Percentiles rank a stretch among this genome's conserved stretches.
phyloP scores from a whole-genome alignment of 2,329 filamentous ascomycete genomes.

The Cylindrodendrum hubeiense region DNA sequence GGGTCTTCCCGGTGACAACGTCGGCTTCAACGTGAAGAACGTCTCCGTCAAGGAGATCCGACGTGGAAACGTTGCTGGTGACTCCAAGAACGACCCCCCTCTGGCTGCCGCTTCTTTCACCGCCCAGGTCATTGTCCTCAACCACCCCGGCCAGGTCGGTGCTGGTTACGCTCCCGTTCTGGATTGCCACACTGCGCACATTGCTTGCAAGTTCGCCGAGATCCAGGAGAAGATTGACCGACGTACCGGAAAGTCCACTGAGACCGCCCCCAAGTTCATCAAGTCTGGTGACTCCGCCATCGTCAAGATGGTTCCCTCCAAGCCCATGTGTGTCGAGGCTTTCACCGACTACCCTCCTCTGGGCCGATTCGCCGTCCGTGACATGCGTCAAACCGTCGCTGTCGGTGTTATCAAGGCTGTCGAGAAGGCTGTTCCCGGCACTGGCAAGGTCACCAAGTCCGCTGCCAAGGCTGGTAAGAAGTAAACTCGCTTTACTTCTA shows the following conservation, averaged over 20 bases:
- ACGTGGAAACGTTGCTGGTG: slow-evolving; percentile 99
- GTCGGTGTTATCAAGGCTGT: slow-evolving; percentile 96
- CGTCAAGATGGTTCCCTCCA: slow-evolving; percentile 99
- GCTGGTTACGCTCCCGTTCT: slow-evolving; percentile 99
- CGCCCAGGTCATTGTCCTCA: slow-evolving; percentile 99
- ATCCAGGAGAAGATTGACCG: slow-evolving; percentile 99
- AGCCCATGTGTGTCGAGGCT: slow-evolving; percentile 99
- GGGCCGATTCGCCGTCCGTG: slow-evolving; percentile 99
- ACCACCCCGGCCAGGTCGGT: slow-evolving; percentile 99
- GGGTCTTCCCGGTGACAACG: slow-evolving; percentile 99
- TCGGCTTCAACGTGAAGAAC: slow-evolving; percentile 99
- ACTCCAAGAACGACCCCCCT: slow-evolving; percentile 99
- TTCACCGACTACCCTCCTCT: slow-evolving; percentile 99
- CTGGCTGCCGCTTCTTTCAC: slow-evolving; percentile 92
- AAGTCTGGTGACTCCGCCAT: slow-evolving; percentile 99
- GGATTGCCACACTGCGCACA: slow-evolving; percentile 99
- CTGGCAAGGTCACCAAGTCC: slow-evolving; percentile 78
- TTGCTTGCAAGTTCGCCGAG: slow-evolving; percentile 99
- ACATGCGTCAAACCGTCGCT: slow-evolving; percentile 92
- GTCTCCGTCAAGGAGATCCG: slow-evolving; percentile 99
- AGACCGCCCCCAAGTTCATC: slow-evolving; percentile 97
- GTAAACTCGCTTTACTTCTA: slow-evolving; percentile 63
- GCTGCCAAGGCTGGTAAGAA: slow-evolving; percentile 82
- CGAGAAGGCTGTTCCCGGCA: slow-evolving; percentile 69
- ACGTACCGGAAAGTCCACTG: slow-evolving; percentile 98